phyloP scores from a whole-genome alignment of 805 yeast species.

The Kodamaea hsintzibuensis region DNA sequence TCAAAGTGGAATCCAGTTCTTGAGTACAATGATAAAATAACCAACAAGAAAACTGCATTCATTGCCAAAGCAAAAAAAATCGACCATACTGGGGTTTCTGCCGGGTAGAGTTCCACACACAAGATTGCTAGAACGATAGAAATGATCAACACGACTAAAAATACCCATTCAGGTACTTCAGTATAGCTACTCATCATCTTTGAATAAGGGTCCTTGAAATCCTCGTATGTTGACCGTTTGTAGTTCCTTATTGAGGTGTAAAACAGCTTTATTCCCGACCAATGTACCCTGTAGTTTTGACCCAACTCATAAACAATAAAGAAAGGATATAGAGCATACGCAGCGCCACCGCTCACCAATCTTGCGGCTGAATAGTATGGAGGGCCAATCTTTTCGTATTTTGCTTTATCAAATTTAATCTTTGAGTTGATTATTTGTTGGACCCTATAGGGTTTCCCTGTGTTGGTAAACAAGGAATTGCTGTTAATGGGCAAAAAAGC shows the following conservation, averaged over 20 bases:
- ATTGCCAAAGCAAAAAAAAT: constrained; percentile 35
- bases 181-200: constrained; percentile 33
- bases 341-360: too few species aligned
- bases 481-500: constrained; percentile 28
- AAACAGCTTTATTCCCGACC: constrained; percentile 15
- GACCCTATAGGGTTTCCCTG: constrained; percentile 24
- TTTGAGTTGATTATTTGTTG: constrained; percentile 7
- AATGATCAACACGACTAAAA: constrained; percentile 25
- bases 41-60: constrained; percentile 34
- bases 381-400: constrained; percentile 20
- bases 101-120: constrained; percentile 31
- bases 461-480: constrained; percentile 24
- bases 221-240: constrained; percentile 29
- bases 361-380: constrained; percentile 26
- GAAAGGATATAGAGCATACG: constrained; percentile 26
- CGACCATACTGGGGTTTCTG: constrained; percentile 39
- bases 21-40: constrained; percentile 28
- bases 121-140: constrained; percentile 33
- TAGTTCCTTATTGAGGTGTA: constrained; percentile 17
- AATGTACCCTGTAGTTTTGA: constrained; percentile 16
- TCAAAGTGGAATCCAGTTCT: constrained; percentile 35
- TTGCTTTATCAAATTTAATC: constrained; percentile 15
- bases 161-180: constrained; percentile 38
- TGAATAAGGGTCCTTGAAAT: constrained; percentile 33
- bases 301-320: constrained; percentile 21